Evolutionary conservation across 441 rosid species (phyloP), one percentile per base, ranked within the genome.

Genomic region (Sinapis alba): DNA sequence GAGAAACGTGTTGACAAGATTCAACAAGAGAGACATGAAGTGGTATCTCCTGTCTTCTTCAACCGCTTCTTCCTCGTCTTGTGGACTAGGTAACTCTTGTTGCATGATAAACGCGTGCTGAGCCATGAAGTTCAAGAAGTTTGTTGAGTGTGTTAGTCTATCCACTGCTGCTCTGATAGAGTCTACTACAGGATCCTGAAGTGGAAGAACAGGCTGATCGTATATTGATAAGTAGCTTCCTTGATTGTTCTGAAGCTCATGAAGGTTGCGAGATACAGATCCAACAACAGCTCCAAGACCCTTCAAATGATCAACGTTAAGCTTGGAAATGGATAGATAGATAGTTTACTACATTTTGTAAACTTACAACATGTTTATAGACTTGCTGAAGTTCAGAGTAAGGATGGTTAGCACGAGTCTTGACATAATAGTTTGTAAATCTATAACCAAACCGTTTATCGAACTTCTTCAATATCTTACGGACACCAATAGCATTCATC

Each of bases 281-380:
- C 98, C 97, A 75, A 88, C 89, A 80, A 93, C 98, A 71, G 98
- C 98, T 5, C 98, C 97, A 66, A 93, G 75, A 24, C 98, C 97
- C 97, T 93, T 80, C 27, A 81, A 74, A 51, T 5, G 12, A 50
- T 43, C 16, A 43, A 68, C 27, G 43, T 19, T 73, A 76, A 78
- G 76, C 75, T 27, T 78, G 54, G 27, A 21, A 6, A 20, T 11
- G 6, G 0, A 62, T 54, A 62, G 50, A 34, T 12, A 2, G 0
- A 63, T 0, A 20, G 51, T 26, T 26, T 26, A 26, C 28, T 3
- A 24, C 10, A 4, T 18, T 19, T 13, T 36, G 4, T 51, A 28
- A n/a, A n/a, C 80, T 88, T 85, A 91, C 98, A 92, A 91, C 98
- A 71, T 94, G 98, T 85, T 85, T 90, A 73, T 86, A 91, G 71